Evolutionary conservation across 129 eudicot genomes (phyloP).

Genomic region (Helianthus tuberosus): DNA sequence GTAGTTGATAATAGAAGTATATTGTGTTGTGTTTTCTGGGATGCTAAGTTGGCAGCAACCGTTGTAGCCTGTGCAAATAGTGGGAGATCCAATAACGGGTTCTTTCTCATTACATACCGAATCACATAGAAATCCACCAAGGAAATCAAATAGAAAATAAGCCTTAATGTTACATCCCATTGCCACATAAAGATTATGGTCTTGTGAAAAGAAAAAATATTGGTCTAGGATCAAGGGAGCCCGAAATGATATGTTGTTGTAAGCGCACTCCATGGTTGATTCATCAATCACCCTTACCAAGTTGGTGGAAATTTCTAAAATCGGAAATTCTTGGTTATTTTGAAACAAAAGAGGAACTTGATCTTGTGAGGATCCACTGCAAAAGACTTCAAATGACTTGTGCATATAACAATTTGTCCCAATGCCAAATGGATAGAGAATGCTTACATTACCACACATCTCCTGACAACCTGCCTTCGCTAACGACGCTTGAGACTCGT

Average conservation of each 20-base stretch:
- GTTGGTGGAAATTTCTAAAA: constrained; percentile 14
- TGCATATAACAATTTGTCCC: constrained; percentile 10
- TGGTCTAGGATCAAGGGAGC: background rate
- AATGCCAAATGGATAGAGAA: constrained; percentile 29
- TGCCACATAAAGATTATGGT: constrained; percentile 17
- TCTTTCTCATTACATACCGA: background rate
- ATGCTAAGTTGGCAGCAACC: constrained; percentile 32
- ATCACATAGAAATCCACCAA: background rate
- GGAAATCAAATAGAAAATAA: background rate
- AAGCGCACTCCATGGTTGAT: background rate
- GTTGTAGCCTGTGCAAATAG: constrained; percentile 16
- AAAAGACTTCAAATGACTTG: constrained; percentile 20
- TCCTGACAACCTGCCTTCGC: constrained; percentile 32
- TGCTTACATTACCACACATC: constrained; percentile 23
- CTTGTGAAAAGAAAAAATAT: constrained; percentile 17
- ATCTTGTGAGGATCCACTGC: background rate
- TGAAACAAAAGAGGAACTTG: constrained; percentile 4
- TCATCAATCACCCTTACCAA: constrained; percentile 1
- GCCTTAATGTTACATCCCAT: constrained; percentile 21
- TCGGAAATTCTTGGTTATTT: background rate
- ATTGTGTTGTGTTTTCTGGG: background rate
- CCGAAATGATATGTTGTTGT: background rate
- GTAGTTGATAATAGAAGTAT: background rate
- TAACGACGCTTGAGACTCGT: constrained; percentile 6
- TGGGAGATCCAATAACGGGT: background rate